Conservation (phyloP, 2,329 filamentous ascomycete species). For the Parastagonospora nodorum region DNA sequence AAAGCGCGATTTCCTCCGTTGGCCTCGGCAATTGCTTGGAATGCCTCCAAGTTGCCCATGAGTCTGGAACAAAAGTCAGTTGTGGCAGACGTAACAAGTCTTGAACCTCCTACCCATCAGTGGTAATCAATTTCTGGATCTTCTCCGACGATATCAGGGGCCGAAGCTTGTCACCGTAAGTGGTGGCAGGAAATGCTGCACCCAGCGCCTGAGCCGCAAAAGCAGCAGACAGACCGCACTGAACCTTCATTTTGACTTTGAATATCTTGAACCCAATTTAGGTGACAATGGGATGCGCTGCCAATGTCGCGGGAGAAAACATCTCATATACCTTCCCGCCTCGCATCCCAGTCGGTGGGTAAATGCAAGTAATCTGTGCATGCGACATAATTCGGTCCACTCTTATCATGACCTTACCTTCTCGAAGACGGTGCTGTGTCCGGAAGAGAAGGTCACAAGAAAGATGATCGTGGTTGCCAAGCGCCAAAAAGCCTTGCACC, state of each 20-base stretch:
- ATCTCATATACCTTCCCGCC: constrained; percentile 20
- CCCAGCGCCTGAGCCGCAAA: constrained; percentile 32
- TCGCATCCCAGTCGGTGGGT: constrained; percentile 12
- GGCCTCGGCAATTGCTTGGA: constrained; percentile 59
- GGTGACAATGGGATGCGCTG: neutral
- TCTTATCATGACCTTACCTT: constrained; percentile 23
- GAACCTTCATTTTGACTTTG: constrained; percentile 33
- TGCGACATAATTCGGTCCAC: constrained; percentile 18
- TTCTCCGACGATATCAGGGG: constrained; percentile 45
- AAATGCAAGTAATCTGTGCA: constrained; percentile 19
- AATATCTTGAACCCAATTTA: constrained; percentile 4
- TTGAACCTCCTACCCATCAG: constrained; percentile 35
- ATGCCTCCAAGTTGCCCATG: constrained; percentile 58
- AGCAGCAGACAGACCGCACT: constrained; percentile 26
- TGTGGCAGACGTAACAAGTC: neutral
- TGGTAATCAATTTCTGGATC: constrained; percentile 49
- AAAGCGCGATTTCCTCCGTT: constrained; percentile 67
- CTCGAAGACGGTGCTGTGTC: constrained; percentile 26
- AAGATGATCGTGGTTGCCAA: constrained; percentile 32
- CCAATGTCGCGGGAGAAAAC: constrained; percentile 1
- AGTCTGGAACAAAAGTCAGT: constrained; percentile 48
- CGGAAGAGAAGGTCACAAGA: constrained; percentile 41
- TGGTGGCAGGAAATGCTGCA: constrained; percentile 24
- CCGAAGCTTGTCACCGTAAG: constrained; percentile 22
- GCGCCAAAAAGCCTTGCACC: constrained; percentile 30